Evolutionary conservation across 1,284 basidiomycete genomes (phyloP).

Genomic region (Ganoderma leucocontextum): DNA sequence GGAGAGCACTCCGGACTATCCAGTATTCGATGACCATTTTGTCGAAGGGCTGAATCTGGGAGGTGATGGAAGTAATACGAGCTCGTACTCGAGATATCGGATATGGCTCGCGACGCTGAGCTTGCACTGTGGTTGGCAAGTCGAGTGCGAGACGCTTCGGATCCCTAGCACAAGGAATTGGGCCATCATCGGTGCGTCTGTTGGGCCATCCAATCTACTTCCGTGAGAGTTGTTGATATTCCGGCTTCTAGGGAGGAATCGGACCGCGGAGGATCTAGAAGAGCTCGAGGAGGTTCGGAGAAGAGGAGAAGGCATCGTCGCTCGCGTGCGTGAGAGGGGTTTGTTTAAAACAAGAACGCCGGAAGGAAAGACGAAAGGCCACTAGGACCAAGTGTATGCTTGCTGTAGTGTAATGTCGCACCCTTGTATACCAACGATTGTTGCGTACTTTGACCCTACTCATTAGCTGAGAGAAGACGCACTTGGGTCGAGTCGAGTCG

Average conservation of each 20-base stretch:
- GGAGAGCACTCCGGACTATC: slow-evolving; percentile 48
- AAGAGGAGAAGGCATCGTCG: slow-evolving; percentile 52
- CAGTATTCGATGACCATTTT: slow-evolving; percentile 49
- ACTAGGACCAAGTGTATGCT: slow-evolving; percentile 39
- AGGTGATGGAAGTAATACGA: slow-evolving; percentile 60
- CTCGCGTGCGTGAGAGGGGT: slow-evolving; percentile 60
- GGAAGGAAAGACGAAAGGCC: slow-evolving; percentile 70
- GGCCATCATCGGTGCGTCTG: slow-evolving; percentile 81
- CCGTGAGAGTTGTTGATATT: background rate
- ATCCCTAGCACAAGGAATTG: slow-evolving; percentile 95
- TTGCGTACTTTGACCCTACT: too few species aligned
- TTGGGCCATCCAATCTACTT: background rate
- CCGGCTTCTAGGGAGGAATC: slow-evolving; percentile 41
- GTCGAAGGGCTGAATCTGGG: slow-evolving; percentile 64
- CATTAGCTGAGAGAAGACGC: too few species aligned
- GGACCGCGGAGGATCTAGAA: slow-evolving; percentile 30
- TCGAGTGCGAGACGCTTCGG: slow-evolving; percentile 87
- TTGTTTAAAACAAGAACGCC: slow-evolving; percentile 74
- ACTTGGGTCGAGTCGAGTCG: background rate
- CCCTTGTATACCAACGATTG: background rate
- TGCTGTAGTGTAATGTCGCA: background rate
- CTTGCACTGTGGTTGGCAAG: slow-evolving; percentile 81
- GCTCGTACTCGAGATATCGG: slow-evolving; percentile 82
- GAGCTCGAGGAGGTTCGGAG: slow-evolving; percentile 40
- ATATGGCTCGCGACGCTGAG: slow-evolving; percentile 83